Evolutionary conservation across 139 green algal genomes (phyloP), one percentile per base, ranked within the genome.

Genomic region (Coelastrella sp.): DNA sequence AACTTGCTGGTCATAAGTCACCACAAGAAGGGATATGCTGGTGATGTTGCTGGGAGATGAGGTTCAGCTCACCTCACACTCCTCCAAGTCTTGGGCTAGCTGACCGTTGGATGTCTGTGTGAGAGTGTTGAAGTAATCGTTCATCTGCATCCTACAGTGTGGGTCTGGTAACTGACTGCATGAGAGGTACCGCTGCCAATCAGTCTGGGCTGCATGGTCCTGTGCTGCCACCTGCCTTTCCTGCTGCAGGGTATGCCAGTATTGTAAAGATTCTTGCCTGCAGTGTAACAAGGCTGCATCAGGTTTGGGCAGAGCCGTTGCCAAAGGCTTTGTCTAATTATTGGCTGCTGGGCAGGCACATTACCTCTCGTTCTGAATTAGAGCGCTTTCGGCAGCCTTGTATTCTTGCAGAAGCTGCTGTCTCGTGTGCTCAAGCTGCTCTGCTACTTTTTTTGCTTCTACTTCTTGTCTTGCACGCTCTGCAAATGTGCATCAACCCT

Each of bases 101-200:
- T 82, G 53, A 21, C 63, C 13, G 25, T 57, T 37, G 34, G 25
- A 17, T 34, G 34, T 53, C 17, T 74, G 60, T 48, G 41, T n/a
- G 37, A 81, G 21, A 34, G 13, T 38, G 43, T 53, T 66, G 35
- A 85, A 51, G 84, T 69, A 81, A 50, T 85, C 76, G 48, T 79
- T 79, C 50, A 88, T 66, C 3, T 35, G 34, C 34, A 37, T 15
- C 5, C 57, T 25, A 4, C 27, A 2, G 2, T 34, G 27, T 41
- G 84, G 84, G 9, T 81, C 62, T 13, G 84, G 84, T 43, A 88
- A n/a, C 7, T 48, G 76, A 15, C 53, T 82, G 76, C 84, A 88
- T 13, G 76, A 75, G 30, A 85, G 27, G 67, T 88, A 67, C 35
- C 67, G 84, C 37, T 69, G 57, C 84, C 76, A 88, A 30, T 72